These are phyloP conservation scores for Leishmania major DNA, from an alignment of 208 protist species.

Conservation along the genomic window DNA sequence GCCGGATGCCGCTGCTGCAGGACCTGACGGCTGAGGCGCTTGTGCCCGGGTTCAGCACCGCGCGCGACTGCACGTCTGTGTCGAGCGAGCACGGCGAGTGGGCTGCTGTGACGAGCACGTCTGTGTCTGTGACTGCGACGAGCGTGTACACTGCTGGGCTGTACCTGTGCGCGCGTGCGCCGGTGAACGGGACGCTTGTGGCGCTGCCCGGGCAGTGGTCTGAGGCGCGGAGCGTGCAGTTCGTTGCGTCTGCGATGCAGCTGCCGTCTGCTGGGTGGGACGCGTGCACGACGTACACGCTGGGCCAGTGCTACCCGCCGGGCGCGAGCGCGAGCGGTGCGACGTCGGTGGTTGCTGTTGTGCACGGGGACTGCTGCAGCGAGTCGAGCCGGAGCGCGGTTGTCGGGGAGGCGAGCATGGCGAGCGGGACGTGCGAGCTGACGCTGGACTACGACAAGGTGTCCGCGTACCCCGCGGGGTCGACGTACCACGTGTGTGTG, in stretches of 20 bases:
- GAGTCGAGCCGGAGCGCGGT: conserved; percentile 17
- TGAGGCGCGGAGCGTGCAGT: conserved; percentile 13
- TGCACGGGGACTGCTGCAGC: conserved; percentile 61
- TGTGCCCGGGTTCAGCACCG: conserved; percentile 57
- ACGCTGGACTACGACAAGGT: conserved; percentile 26
- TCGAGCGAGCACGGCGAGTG: conserved; percentile 48
- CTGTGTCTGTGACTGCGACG: conserved; percentile 46
- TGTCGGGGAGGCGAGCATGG: conserved; percentile 22
- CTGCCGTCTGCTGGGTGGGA: conserved; percentile 40
- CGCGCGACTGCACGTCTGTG: conserved; percentile 33
- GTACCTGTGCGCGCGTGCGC: conserved; percentile 58
- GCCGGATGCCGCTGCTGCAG: conserved; percentile 44
- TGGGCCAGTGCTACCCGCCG: conserved; percentile 41
- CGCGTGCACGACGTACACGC: conserved; percentile 29
- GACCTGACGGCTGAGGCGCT: conserved; percentile 42
- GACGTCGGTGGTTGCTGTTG: conserved; percentile 34
- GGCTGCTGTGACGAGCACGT: conserved; percentile 24
- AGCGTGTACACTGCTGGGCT: conserved; percentile 15
- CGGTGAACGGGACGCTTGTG: conserved; percentile 50
- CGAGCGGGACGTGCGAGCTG: conserved; percentile 41
- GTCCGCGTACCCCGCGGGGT: conserved; percentile 24
- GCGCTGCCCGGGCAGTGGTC: conserved; percentile 32
- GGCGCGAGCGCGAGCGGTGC: conserved; percentile 18
- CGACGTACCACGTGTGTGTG: conserved; percentile 57
- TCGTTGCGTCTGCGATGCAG: conserved; percentile 29